Base-by-base conservation (phyloP, 78 protist species). In the Bodo saltans region DNA sequence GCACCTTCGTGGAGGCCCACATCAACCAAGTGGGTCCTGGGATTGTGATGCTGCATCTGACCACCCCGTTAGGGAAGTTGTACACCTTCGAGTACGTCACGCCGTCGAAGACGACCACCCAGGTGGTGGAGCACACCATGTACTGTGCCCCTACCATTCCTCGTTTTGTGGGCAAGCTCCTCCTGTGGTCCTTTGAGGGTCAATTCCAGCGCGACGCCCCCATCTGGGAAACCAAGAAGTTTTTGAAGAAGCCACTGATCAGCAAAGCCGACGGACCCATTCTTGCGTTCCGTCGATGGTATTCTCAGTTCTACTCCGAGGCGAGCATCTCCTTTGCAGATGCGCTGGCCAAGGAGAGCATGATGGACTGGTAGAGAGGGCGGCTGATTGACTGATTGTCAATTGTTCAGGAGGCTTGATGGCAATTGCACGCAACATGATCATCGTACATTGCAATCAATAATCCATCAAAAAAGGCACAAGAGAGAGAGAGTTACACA, bases 251-350 rank as follows among this genome's bases (percentile, higher is more conserved):
- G 33, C 85, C 85, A 30, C 30, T 83, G 17, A 12, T 83, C 52
- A 2, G 12, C 42, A 83, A 68, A 29, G 85, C 60, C 29, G 85
- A 83, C 42, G 85, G 85, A 2, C 85, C 72, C 30, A 2, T 83
- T 2, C 2, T 28, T 29, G 8, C 3, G 71, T 83, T 30, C 74
- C 39, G 85, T 28, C 34, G 41, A 2, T 83, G 74, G 81, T 83
- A 23, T 73, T 42, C 73, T 17, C 81, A 76, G 60, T 76, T 76
- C 81, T 76, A 76, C 40, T 76, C 68, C 40, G 17, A 8, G 35
- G n/a, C 67, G 39, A 23, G 37, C 60, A 76, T 39, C n/a, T 42
- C 73, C 37, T 38, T 38, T 17, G 30, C 38, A 17, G 74, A 71
- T 17, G 38, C 40, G 29, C 38, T 38, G 40, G 40, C 38, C 53